Percentiles rank a stretch among this genome's conserved stretches.
phyloP scores from a whole-genome alignment of 176 grass and related monocot genomes.

The Oryza brachyantha region DNA sequence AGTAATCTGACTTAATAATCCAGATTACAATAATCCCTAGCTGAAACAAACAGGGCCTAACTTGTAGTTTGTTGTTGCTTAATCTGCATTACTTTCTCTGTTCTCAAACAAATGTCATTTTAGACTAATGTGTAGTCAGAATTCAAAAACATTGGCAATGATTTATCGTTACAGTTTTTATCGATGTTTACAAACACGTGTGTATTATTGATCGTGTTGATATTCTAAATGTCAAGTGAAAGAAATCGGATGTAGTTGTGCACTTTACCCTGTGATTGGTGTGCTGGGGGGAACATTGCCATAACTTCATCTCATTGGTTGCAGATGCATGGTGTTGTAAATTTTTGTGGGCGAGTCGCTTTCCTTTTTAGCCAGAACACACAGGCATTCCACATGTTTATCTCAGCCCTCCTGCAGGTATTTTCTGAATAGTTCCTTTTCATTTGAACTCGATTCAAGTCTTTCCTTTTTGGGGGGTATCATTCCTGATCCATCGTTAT shows the following conservation, averaged over 20 bases:
- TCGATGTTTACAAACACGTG: not conserved
- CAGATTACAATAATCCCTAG: no score
- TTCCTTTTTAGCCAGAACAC: constrained; percentile 78
- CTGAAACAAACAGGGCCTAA: no score
- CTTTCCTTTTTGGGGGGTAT: no score
- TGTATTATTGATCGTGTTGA: not conserved
- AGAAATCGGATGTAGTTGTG: not conserved
- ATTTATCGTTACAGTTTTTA: not conserved
- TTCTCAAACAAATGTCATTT: not conserved
- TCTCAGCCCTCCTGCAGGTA: constrained; percentile 75
- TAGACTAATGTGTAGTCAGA: not conserved
- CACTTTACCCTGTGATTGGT: not conserved
- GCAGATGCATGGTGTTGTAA: constrained; percentile 86
- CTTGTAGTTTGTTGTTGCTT: not conserved
- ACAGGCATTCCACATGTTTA: constrained; percentile 91
- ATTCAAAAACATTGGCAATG: not conserved
- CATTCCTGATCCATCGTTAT: constrained; percentile 1
- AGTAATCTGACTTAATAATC: no score
- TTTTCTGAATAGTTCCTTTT: not conserved
- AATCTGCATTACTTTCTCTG: not conserved
- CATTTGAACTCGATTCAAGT: not conserved
- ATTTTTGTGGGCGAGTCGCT: constrained; percentile 86
- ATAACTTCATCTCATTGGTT: not conserved
- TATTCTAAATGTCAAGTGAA: not conserved
- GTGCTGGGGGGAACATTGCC: not conserved